Conservation (phyloP, 352 stramenopile species). For the Pythium periplocum region DNA sequence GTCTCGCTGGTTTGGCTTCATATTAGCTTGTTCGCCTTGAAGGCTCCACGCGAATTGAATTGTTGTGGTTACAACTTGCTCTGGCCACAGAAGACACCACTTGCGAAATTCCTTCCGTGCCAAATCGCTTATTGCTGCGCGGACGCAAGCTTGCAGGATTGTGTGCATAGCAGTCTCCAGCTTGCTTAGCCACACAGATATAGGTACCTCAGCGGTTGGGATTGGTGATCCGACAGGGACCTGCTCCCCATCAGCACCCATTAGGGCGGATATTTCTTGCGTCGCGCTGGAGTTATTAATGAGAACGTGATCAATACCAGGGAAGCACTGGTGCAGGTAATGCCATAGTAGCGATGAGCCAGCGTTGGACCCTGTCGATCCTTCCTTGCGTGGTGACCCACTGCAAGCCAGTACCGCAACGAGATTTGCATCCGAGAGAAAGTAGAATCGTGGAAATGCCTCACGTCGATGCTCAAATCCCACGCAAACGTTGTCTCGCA, state of each 20-base stretch:
- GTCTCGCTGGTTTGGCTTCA: slow-evolving; percentile 12
- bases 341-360: neutral
- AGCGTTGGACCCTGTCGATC: neutral
- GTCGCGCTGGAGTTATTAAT: slow-evolving; percentile 24
- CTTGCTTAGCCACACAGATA: slow-evolving; percentile 49
- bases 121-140: slow-evolving; percentile 55
- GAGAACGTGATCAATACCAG: slow-evolving; percentile 39
- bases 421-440: slow-evolving; percentile 58
- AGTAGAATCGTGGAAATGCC: slow-evolving; percentile 64
- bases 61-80: slow-evolving; percentile 57
- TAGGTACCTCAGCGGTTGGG: slow-evolving; percentile 25
- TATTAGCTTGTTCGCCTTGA: slow-evolving; percentile 46
- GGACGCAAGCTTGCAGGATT: slow-evolving; percentile 62
- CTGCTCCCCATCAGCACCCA: slow-evolving; percentile 44
- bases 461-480: slow-evolving; percentile 46
- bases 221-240: slow-evolving; percentile 58
- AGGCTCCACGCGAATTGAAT: slow-evolving; percentile 54
- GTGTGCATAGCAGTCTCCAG: slow-evolving; percentile 58
- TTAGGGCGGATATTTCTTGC: slow-evolving; percentile 49
- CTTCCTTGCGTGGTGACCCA: too few relatives aligned
- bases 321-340: slow-evolving; percentile 3
- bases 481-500: slow-evolving; percentile 33
- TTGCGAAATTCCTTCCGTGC: slow-evolving; percentile 77
- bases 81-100: slow-evolving; percentile 74
- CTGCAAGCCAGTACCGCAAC: slow-evolving; percentile 32